Evolutionary conservation across 768 basidiomycete species (phyloP).

Genomic region (Russula olivacea): DNA sequence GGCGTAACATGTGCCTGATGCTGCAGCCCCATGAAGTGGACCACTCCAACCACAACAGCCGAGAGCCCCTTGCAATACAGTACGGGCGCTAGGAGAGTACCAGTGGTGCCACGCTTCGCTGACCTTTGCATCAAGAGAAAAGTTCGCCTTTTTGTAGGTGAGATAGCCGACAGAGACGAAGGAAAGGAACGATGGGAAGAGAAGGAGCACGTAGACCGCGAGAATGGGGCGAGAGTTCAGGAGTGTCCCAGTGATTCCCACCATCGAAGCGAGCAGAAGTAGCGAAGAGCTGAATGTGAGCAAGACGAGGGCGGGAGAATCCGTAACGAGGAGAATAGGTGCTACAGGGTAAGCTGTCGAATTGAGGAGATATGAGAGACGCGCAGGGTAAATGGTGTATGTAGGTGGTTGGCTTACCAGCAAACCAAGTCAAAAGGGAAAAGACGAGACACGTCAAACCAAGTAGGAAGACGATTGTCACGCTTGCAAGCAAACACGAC

Average conservation of each 20-base stretch:
- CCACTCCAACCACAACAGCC: conserved; percentile 63
- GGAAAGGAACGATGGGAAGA: conserved; percentile 57
- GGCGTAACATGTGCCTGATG: conserved; percentile 54
- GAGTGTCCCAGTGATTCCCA: conserved; percentile 55
- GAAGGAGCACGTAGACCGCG: conserved; percentile 58
- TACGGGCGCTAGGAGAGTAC: conserved; percentile 48
- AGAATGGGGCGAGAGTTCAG: conserved; percentile 65
- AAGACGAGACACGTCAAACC: conserved; percentile 47
- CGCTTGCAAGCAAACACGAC: conserved; percentile 53
- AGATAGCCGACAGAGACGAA: conserved; percentile 57
- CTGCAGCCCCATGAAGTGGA: conserved; percentile 52
- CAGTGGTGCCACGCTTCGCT: conserved; percentile 63
- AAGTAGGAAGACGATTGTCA: conserved; percentile 48
- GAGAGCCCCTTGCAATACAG: conserved; percentile 54
- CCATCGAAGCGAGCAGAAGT: conserved; percentile 50
- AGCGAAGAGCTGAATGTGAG: conserved; percentile 54
- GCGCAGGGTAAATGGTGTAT: background rate
- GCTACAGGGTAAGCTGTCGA: conserved; percentile 51
- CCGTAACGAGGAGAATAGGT: conserved; percentile 57
- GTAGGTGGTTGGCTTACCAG: conserved; percentile 35
- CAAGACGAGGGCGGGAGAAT: conserved; percentile 49
- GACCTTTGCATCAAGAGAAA: conserved; percentile 60
- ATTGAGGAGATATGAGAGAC: background rate
- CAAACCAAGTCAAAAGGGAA: conserved; percentile 54
- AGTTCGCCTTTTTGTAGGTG: conserved; percentile 54